These are phyloP conservation scores for Pseudomassariella vexata DNA, from an alignment of 2,329 filamentous ascomycete genomes.

Conservation along the genomic window DNA sequence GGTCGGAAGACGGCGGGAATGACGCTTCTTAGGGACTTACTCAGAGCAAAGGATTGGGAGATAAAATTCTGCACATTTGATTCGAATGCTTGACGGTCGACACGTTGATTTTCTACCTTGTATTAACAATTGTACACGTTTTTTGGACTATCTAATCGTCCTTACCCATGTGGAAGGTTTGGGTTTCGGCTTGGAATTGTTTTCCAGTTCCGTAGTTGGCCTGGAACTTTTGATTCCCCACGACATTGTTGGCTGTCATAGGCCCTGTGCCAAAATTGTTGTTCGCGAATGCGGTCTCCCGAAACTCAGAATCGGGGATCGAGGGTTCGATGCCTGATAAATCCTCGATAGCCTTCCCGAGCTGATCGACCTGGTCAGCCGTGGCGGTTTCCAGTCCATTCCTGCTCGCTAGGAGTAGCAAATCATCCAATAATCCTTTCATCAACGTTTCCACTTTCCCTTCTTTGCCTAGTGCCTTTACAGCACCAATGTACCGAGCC, in stretches of 20 bases:
- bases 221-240: not conserved
- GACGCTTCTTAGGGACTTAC: too few species aligned
- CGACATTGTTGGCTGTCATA: not conserved
- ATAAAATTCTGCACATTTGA: too few species aligned
- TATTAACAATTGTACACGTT: too few species aligned
- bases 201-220: not conserved
- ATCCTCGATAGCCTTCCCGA: not conserved
- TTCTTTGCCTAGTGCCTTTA: not conserved
- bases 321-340: not conserved
- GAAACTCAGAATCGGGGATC: not conserved
- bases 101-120: too few species aligned
- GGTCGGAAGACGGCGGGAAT: too few species aligned
- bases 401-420: not conserved
- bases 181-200: not conserved
- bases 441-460: not conserved
- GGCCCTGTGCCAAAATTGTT: not conserved
- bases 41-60: too few species aligned
- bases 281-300: not conserved
- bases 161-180: not conserved
- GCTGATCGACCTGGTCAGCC: not conserved
- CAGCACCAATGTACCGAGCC: not conserved
- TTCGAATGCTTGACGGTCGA: too few species aligned
- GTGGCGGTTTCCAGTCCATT: not conserved
- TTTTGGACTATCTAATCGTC: too few species aligned
- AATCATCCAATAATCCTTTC: not conserved